Conservation (phyloP, 2,329 filamentous ascomycete genomes). For the Aspergillus oerlinghausenensis region DNA sequence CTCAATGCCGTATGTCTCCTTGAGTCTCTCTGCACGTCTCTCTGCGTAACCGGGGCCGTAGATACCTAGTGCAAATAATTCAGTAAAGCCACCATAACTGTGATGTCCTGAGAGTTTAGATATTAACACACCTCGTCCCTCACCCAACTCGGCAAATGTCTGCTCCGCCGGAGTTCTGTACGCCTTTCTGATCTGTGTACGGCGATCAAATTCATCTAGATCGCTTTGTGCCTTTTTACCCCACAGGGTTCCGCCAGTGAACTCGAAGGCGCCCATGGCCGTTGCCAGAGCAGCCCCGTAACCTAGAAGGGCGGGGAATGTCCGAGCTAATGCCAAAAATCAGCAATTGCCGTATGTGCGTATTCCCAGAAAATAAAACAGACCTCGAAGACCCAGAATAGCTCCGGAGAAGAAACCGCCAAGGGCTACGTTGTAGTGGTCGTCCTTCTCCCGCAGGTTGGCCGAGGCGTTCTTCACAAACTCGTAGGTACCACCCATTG, state of each 20-base stretch:
- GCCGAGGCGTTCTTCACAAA: conserved; percentile 73
- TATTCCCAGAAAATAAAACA: conserved; percentile 13
- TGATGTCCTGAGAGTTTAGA: background rate
- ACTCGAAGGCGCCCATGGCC: conserved; percentile 61
- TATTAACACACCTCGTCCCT: conserved; percentile 69
- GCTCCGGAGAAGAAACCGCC: conserved; percentile 73
- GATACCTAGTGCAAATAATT: conserved; percentile 56
- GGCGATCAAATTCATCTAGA: conserved; percentile 70
- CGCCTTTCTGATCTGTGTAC: conserved; percentile 68
- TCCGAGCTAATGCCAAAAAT: conserved; percentile 46
- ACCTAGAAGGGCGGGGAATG: conserved; percentile 66
- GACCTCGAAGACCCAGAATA: conserved; percentile 69
- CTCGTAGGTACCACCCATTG: conserved; percentile 68
- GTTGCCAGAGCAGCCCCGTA: conserved; percentile 58
- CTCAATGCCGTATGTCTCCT: conserved; percentile 84
- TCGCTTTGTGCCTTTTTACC: conserved; percentile 53
- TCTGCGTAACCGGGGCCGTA: conserved; percentile 78
- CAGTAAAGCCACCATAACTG: conserved; percentile 4
- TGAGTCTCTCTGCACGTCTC: conserved; percentile 72
- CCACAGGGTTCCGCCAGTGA: conserved; percentile 59
- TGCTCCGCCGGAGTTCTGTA: conserved; percentile 72
- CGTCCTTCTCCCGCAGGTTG: conserved; percentile 82
- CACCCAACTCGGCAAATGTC: conserved; percentile 75
- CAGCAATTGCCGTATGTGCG: conserved; percentile 9
- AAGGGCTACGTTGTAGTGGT: conserved; percentile 67